Evolutionary conservation across 2,329 filamentous ascomycete species (phyloP).

Genomic region (Colletotrichum liriopes): DNA sequence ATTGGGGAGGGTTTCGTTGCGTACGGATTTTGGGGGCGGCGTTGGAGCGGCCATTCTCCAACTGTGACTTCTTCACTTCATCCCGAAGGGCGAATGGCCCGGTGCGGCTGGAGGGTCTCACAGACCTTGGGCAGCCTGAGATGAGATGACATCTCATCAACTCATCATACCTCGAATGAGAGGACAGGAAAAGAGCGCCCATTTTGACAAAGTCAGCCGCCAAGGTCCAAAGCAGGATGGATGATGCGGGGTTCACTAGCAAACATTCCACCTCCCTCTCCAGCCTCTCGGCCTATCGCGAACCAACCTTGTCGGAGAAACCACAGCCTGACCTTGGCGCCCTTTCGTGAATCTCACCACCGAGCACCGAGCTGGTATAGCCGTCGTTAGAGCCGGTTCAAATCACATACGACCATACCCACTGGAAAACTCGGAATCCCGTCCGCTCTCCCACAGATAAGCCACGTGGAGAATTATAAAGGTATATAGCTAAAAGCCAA

Average conservation of each 20-base stretch:
- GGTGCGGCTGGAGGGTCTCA: background rate
- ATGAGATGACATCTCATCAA: background rate
- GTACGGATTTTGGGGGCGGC: background rate
- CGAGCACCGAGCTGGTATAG: too few species aligned
- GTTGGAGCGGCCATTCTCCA: constrained; percentile 18
- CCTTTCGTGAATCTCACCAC: too few species aligned
- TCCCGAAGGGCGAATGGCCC: too few species aligned
- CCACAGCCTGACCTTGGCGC: background rate
- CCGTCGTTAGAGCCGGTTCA: too few species aligned
- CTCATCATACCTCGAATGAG: background rate
- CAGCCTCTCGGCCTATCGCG: background rate
- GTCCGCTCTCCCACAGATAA: background rate
- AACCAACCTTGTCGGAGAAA: background rate
- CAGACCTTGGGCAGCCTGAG: background rate
- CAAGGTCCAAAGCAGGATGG: constrained; percentile 12
- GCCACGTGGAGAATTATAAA: too few species aligned
- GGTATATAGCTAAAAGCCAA: too few species aligned
- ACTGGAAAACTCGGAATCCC: too few species aligned
- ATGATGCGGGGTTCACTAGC: constrained; percentile 5
- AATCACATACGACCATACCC: too few species aligned
- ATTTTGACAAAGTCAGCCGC: background rate
- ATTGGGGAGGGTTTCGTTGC: too few species aligned
- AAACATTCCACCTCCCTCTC: constrained; percentile 5
- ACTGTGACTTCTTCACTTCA: background rate
- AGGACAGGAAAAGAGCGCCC: background rate